Evolutionary conservation across 2,329 filamentous ascomycete species (phyloP), one percentile per base, ranked within the genome.

Genomic region (Berkeleyomyces basicola): DNA sequence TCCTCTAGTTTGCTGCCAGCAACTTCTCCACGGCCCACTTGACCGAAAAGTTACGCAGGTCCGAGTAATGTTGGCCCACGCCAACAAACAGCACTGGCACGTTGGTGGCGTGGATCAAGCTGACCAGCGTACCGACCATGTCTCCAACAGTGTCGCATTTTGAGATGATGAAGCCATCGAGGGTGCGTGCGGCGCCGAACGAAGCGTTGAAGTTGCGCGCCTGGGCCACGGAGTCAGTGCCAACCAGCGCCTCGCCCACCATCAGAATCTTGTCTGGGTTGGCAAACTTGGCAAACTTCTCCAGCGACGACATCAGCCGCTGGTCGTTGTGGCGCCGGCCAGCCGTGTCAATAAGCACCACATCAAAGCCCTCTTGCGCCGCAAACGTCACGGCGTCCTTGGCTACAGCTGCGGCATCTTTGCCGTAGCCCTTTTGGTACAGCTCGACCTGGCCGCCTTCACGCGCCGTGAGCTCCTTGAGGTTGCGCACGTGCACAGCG

Each of bases 121-220:
- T 96, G 66, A 99, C 93, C 66, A 99, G 78, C 2, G 92, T 96
- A 68, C 82, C 90, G 51, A 96, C 90, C 91, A 97, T 97, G 75
- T 96, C 92, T n/a, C 93, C 95, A 44, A 99, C 95, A 0, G 93
- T 99, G 75, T 99, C 93, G 72, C 93, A 97, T 75, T 99, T 99
- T 65, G 87, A 92, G 69, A 99, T 96, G 71, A 99, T 96, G 74
- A 99, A 99, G 4, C 93, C 93, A 74, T 99, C 95, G 44, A 99
- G 79, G 37, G 82, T 82, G 63, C 92, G 79, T 11, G 84, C 85
- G 4, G 82, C 79, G 40, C 93, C 95, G 74, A 99, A 97, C 1
- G 89, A 88, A 44, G 86, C 84, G 71, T 96, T 96, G 77, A 99
- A 99, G 75, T 96, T 96, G 69, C 91, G 82, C 3, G 95, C 93